Evolutionary conservation across 179 eudicot species (phyloP).

Genomic region (Beta corolliflora): DNA sequence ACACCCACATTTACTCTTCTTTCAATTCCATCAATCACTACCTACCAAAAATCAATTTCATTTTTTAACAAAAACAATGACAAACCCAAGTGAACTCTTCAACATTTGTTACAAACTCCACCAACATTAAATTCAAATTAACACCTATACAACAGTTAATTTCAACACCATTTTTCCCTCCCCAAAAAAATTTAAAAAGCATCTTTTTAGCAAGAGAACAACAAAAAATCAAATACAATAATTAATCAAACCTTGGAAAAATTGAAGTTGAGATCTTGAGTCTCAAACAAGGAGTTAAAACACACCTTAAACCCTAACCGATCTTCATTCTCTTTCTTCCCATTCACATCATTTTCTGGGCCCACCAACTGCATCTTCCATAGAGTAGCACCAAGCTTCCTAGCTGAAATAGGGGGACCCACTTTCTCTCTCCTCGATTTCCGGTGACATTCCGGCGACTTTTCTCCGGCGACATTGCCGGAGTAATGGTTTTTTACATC

Average conservation of each 20-base stretch:
- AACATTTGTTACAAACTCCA: not conserved
- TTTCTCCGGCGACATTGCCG: not conserved
- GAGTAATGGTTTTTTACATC: not conserved
- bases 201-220: not conserved
- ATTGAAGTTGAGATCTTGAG: slow-evolving; percentile 26
- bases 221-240: not conserved
- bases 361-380: slow-evolving; percentile 16
- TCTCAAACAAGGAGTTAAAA: slow-evolving; percentile 34
- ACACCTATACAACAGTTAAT: not conserved
- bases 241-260: slow-evolving; percentile 27
- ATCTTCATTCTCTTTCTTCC: slow-evolving; percentile 1
- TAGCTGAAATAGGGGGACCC: slow-evolving; percentile 4
- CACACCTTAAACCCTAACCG: slow-evolving; percentile 52
- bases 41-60: not conserved
- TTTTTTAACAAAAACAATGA: too few species aligned
- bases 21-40: not conserved
- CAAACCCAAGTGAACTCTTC: not conserved
- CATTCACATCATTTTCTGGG: not conserved
- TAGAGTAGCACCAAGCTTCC: slow-evolving; percentile 18
- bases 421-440: slow-evolving; percentile 14
- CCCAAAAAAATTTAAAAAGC: not conserved
- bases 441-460: not conserved
- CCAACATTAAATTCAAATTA: not conserved
- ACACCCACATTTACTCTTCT: not conserved
- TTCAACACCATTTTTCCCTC: not conserved